phyloP scores from a whole-genome alignment of 1,284 basidiomycete species.

The Inonotus obliquus region DNA sequence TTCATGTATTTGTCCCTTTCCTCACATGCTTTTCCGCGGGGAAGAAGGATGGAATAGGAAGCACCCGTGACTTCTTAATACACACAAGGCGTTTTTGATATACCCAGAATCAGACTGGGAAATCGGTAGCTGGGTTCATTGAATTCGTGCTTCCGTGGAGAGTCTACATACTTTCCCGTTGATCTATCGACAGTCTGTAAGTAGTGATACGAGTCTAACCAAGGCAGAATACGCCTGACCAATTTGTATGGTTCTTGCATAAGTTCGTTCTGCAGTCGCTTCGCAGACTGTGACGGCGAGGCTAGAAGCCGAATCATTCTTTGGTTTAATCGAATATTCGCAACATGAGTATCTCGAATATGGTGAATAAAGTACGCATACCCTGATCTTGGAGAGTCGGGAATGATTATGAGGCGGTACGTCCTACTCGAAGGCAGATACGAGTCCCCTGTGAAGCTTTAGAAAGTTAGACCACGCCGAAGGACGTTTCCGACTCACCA shows the following conservation, averaged over 20 bases:
- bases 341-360: constrained; percentile 16
- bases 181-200: neutral
- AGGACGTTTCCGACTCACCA: constrained; percentile 36
- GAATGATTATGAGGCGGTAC: constrained; percentile 34
- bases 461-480: neutral
- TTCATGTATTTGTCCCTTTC: too few species aligned
- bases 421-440: constrained; percentile 32
- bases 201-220: neutral
- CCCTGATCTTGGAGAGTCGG: constrained; percentile 33
- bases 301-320: constrained; percentile 34
- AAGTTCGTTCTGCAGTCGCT: constrained; percentile 14
- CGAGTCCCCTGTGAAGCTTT: constrained; percentile 22
- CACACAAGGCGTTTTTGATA: too few species aligned
- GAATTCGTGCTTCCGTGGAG: neutral
- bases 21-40: too few species aligned
- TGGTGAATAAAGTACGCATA: constrained; percentile 23
- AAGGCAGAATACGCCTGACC: constrained; percentile 22
- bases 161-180: neutral
- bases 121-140: neutral
- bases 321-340: constrained; percentile 15
- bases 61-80: too few species aligned
- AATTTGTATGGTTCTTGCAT: constrained; percentile 30
- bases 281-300: constrained; percentile 26
- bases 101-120: too few species aligned
- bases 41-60: too few species aligned